Evolutionary conservation across 1,139 yeast species (phyloP).

Genomic region (Taphrina pruni): DNA sequence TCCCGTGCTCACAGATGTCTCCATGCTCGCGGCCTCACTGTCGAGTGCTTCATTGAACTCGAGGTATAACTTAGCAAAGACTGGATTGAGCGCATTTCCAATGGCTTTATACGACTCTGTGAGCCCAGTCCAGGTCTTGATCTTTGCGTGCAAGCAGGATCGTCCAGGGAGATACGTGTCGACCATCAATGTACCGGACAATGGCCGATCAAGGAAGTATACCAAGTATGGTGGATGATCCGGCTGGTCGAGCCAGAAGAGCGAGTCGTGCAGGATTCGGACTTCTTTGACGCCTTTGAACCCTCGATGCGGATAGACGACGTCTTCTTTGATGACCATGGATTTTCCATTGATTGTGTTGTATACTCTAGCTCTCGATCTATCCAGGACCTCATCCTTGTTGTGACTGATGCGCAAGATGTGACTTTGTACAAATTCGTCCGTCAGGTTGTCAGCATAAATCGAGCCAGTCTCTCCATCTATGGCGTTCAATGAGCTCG

Average conservation of each 20-base stretch:
- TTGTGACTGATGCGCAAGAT: constrained; percentile 22
- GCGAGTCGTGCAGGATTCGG: constrained; percentile 39
- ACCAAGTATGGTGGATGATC: constrained; percentile 30
- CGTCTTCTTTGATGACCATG: constrained; percentile 38
- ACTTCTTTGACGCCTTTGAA: constrained; percentile 40
- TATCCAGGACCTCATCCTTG: constrained; percentile 31
- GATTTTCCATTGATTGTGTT: constrained; percentile 41
- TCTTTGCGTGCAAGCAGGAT: background rate
- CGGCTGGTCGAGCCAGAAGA: constrained; percentile 38
- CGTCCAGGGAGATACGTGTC: background rate
- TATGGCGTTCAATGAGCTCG: constrained; percentile 30
- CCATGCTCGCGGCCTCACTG: background rate
- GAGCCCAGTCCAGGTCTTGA: constrained; percentile 18
- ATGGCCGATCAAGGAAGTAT: constrained; percentile 41
- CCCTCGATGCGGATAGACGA: constrained; percentile 39
- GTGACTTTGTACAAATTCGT: constrained; percentile 34
- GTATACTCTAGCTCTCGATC: constrained; percentile 51
- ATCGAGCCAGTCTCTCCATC: constrained; percentile 28
- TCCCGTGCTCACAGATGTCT: background rate
- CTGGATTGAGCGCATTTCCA: constrained; percentile 4
- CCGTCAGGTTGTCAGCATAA: constrained; percentile 28
- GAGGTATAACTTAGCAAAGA: constrained; percentile 13
- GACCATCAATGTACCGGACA: constrained; percentile 16
- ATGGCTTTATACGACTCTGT: constrained; percentile 2
- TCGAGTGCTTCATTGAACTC: constrained; percentile 27